These are phyloP conservation scores for Chamaecyparis obtusa DNA, from an alignment of 75 land plant species.

Conservation along the genomic window DNA sequence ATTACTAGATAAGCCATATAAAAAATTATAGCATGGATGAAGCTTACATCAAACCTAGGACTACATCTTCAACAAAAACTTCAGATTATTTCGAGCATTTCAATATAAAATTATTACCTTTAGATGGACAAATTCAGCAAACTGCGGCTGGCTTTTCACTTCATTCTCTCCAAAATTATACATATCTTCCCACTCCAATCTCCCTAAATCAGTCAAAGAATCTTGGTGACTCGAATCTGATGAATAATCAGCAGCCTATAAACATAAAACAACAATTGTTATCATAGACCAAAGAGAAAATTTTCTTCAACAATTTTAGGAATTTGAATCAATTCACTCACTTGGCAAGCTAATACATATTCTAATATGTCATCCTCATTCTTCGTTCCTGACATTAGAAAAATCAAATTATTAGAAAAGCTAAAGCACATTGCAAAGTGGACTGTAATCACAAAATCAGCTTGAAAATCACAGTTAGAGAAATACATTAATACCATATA, in stretches of 20 bases:
- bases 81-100: not conserved
- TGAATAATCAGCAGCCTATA: constrained; percentile 2
- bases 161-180: not conserved
- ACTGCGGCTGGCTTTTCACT: not conserved
- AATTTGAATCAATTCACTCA: not conserved
- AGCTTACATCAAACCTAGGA: not conserved
- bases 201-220: not conserved
- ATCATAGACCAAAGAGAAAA: not conserved
- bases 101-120: not conserved
- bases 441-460: not conserved
- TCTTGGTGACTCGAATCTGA: constrained; percentile 1
- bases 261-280: not conserved
- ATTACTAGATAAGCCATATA: not conserved
- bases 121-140: not conserved
- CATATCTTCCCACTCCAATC: not conserved
- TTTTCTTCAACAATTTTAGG: not conserved
- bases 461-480: not conserved
- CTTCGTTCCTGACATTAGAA: not conserved
- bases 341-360: not conserved
- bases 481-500: not conserved
- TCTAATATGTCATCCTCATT: constrained; percentile 6
- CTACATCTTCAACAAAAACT: not conserved
- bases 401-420: not conserved
- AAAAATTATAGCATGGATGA: not conserved
- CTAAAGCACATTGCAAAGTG: not conserved